phyloP scores from a whole-genome alignment of 352 stramenopile genomes.

The Phytopythium chamaehyphon region DNA sequence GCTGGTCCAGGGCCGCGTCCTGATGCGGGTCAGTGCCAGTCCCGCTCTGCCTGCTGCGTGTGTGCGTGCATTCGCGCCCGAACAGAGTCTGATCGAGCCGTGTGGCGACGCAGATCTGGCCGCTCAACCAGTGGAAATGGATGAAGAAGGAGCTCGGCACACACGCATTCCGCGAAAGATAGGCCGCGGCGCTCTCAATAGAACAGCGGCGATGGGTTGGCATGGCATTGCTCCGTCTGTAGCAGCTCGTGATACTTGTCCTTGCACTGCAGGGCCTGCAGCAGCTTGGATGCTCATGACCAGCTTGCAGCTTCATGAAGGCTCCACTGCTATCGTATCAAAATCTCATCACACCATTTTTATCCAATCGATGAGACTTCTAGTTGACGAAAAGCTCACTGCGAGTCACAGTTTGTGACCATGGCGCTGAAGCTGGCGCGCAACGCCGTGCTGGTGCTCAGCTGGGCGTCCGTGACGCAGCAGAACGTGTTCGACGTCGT shows the following conservation, averaged over 20 bases:
- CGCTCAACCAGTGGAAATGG: conserved; percentile 57
- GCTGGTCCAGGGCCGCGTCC: conserved; percentile 86
- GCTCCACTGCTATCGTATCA: not conserved
- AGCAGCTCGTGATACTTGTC: not conserved
- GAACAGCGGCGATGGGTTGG: not conserved
- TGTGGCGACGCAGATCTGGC: conserved; percentile 62
- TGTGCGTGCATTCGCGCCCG: conserved; percentile 9
- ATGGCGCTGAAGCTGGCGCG: conserved; percentile 20
- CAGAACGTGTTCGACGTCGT: conserved; percentile 70
- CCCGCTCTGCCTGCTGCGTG: no score
- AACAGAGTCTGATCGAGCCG: not conserved
- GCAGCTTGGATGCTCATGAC: no score
- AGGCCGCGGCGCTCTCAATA: conserved; percentile 3
- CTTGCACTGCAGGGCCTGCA: no score
- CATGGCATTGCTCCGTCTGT: not conserved
- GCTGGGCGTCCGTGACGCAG: conserved; percentile 64
- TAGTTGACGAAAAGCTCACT: not conserved
- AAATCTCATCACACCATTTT: conserved; percentile 3
- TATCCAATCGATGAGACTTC: conserved; percentile 1
- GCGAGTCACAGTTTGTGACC: not conserved
- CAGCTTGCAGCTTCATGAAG: no score
- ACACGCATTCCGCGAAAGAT: conserved; percentile 58
- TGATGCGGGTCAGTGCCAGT: conserved; percentile 74
- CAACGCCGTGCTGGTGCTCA: conserved; percentile 50
- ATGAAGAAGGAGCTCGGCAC: conserved; percentile 52